These are phyloP conservation scores for Zymoseptoria ardabiliae DNA, from an alignment of 2,329 filamentous ascomycete species.

Conservation along the genomic window DNA sequence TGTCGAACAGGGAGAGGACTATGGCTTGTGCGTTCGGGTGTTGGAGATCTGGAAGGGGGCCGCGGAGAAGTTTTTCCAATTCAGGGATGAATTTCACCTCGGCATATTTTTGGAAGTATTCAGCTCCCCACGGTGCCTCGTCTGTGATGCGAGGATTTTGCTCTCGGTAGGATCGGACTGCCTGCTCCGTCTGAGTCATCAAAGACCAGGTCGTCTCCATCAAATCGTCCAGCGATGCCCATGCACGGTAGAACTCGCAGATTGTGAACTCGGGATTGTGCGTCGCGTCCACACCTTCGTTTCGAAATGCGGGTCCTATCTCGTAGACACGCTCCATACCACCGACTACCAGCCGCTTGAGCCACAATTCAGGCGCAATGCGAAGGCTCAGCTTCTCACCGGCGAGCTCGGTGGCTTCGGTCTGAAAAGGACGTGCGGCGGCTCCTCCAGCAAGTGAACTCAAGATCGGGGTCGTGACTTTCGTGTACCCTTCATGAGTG, in stretches of 20 bases:
- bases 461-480: conserved; percentile 87
- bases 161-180: background rate
- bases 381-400: conserved; percentile 67
- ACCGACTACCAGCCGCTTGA: conserved; percentile 85
- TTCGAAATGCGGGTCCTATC: conserved; percentile 85
- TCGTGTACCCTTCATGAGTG: conserved; percentile 63
- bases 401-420: conserved; percentile 66
- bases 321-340: conserved; percentile 87
- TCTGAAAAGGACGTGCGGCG: conserved; percentile 77
- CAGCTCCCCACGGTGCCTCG: background rate
- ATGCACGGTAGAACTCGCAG: conserved; percentile 93
- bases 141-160: background rate
- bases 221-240: conserved; percentile 66
- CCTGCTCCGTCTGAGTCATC: conserved; percentile 35
- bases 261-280: conserved; percentile 98
- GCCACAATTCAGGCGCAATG: conserved; percentile 89
- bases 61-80: conserved; percentile 61
- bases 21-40: conserved; percentile 48
- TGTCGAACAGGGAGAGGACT: conserved; percentile 49
- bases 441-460: conserved; percentile 79
- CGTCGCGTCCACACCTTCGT: conserved; percentile 77
- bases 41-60: conserved; percentile 47
- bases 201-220: conserved; percentile 70
- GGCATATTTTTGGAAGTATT: conserved; percentile 42
- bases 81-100: conserved; percentile 71